Conservation (phyloP, 2,329 filamentous ascomycete species). For the Exophiala xenobiotica region DNA sequence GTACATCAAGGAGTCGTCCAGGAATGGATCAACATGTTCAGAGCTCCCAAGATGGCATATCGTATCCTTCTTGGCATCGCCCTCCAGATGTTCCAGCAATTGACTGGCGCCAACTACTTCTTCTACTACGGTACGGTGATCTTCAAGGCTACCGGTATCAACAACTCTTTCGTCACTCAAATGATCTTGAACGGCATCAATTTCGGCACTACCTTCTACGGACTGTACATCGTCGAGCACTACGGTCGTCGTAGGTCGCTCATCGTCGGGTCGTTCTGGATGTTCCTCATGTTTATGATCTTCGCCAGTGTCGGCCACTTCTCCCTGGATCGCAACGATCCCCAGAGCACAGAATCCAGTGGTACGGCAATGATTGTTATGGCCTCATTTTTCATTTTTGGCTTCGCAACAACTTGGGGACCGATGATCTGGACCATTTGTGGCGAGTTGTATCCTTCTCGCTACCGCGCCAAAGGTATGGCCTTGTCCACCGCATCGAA, state of each 20-base stretch:
- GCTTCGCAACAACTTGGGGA: constrained; percentile 84
- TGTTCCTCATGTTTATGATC: constrained; percentile 71
- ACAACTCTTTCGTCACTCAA: constrained; percentile 76
- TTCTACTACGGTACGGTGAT: constrained; percentile 59
- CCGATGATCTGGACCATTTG: constrained; percentile 55
- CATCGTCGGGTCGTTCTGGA: constrained; percentile 73
- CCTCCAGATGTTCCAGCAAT: constrained; percentile 49
- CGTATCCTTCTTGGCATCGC: constrained; percentile 46
- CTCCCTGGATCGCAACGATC: constrained; percentile 40
- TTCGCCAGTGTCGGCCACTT: constrained; percentile 60
- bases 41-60: constrained; percentile 49
- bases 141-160: constrained; percentile 68
- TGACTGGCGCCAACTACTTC: constrained; percentile 52
- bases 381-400: constrained; percentile 72
- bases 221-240: constrained; percentile 81
- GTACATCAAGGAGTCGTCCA: constrained; percentile 46
- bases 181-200: constrained; percentile 87
- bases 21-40: constrained; percentile 47
- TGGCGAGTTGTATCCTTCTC: constrained; percentile 46
- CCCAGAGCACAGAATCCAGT: constrained; percentile 46
- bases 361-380: constrained; percentile 71
- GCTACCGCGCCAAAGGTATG: constrained; percentile 40
- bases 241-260: constrained; percentile 78
- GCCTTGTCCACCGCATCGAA: constrained; percentile 60
- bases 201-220: constrained; percentile 78